These are phyloP conservation scores for Massospora cicadina DNA, from an alignment of 371 early-diverging fungal genomes.

Conservation along the genomic window DNA sequence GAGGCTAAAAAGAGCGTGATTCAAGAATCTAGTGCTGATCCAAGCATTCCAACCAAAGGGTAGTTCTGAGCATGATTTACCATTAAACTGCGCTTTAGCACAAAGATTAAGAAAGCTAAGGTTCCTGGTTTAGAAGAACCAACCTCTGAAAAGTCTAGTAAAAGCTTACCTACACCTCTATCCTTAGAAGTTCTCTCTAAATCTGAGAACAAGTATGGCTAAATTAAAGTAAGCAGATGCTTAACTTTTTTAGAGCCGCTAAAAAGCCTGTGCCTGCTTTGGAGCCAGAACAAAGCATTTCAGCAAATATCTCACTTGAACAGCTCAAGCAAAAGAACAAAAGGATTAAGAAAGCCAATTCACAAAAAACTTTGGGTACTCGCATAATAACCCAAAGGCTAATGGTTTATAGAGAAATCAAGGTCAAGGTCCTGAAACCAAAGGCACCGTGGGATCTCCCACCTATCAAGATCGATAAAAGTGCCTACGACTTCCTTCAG, in stretches of 20 bases:
- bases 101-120: no score
- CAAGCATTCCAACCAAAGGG: no score
- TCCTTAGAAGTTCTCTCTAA: neutral
- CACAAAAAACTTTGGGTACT: neutral
- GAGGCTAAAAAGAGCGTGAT: no score
- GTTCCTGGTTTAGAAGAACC: no score
- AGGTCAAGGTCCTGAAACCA: neutral
- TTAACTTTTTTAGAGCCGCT: neutral
- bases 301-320: neutral
- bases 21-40: no score
- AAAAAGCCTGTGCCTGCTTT: neutral
- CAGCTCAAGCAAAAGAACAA: neutral
- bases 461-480: neutral
- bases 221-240: neutral
- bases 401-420: neutral
- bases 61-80: no score
- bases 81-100: no score
- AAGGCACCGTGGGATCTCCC: neutral
- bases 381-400: neutral
- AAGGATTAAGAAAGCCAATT: neutral
- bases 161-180: neutral
- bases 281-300: neutral
- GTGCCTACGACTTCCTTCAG: neutral
- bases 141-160: neutral
- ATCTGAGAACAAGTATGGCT: neutral